Base-by-base conservation (phyloP, 2,329 filamentous ascomycete species). In the Apiospora sp. region DNA sequence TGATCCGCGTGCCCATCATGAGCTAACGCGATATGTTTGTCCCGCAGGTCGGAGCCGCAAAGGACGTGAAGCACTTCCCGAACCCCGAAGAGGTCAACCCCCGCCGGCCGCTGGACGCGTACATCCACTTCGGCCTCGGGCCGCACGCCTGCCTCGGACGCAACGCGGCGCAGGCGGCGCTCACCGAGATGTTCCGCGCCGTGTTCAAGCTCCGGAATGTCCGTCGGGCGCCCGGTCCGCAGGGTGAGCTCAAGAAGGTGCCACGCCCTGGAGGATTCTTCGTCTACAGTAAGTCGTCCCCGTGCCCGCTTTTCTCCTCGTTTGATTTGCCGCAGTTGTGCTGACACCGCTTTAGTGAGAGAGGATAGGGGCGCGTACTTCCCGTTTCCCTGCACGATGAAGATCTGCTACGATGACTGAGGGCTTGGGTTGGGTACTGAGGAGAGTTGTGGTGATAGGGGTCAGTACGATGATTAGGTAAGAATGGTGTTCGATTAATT, bases 201-300 rank as follows among this genome's bases (percentile, higher is more conserved):
- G 82, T 94, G 1, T 92, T 92, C 77, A 83, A 86, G 73, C 84
- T 90, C 76, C 86, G 88, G 75, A 90, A 90, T 71, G 80, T 95
- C 14, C 84, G 90, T 7, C 86, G 90, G 43, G 90, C 89, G 0
- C 84, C 88, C 0, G 93, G 93, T 0, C 82, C 87, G 0, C 90
- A 92, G 81, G 93, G 93, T 0, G 83, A 90, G 78, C 80, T 94
- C 75, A 93, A 93, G 85, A 92, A 89, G 83, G 85, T 94, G 1
- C 82, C 84, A 0, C 84, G 86, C 12, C 83, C 85, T 0, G 89
- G 86, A 0, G 89, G 89, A 0, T 87, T 87, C 79, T 88, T 84
- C 13, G 82, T 88, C 8, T 94, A 93, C 79, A 84, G 64, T 67
- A 41, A 67, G 64, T 67, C n/a, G 12, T 4, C 6, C 43, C 43